phyloP scores from a whole-genome alignment of 257 asterid genomes.

The Leptodermis oblonga region DNA sequence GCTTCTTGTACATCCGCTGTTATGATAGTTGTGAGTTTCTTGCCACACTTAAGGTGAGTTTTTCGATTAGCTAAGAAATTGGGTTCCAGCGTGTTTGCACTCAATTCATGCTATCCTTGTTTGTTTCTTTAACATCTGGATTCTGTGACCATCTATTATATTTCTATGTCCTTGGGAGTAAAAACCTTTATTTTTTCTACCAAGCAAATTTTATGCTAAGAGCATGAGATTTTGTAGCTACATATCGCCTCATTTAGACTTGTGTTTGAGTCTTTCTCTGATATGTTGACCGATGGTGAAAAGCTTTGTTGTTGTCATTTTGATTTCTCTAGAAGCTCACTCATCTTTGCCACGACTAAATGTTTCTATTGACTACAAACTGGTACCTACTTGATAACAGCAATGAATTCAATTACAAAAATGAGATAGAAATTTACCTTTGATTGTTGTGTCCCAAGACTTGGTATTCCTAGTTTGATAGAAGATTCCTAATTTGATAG shows the following conservation, averaged over 20 bases:
- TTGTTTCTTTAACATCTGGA: not conserved
- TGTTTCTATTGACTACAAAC: not conserved
- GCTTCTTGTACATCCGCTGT: constrained; percentile 71
- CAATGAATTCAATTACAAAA: no score
- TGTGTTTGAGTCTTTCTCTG: not conserved
- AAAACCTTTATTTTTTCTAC: no score
- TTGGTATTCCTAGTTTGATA: no score
- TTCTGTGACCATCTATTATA: not conserved
- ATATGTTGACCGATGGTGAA: not conserved
- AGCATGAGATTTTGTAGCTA: not conserved
- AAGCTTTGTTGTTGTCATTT: not conserved
- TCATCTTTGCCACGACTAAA: not conserved
- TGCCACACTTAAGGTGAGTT: constrained; percentile 77
- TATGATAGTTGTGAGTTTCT: constrained; percentile 73
- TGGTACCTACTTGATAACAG: no score
- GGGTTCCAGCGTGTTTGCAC: not conserved
- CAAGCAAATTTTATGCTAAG: no score
- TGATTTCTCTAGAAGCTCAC: not conserved
- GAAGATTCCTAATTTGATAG: no score
- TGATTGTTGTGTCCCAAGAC: no score
- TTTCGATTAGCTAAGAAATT: constrained; percentile 37
- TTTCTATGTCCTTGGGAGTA: not conserved
- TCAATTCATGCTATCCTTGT: not conserved
- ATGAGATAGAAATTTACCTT: no score
- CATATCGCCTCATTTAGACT: not conserved